Evolutionary conservation across 2,329 filamentous ascomycete species (phyloP).

Genomic region (Hypocreales sp.): DNA sequence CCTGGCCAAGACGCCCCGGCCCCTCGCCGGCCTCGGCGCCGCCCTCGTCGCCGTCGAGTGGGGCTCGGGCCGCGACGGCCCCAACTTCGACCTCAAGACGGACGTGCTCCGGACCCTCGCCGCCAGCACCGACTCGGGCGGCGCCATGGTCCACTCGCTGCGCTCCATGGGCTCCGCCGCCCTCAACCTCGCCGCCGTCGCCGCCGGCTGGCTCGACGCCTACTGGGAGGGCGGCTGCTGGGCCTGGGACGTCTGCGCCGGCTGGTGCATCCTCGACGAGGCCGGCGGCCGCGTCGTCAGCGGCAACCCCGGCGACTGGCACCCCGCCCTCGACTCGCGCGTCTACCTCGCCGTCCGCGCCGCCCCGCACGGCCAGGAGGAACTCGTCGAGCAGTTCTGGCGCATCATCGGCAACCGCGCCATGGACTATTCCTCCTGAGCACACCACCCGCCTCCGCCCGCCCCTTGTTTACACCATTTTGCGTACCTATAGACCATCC

Average conservation of each 20-base stretch:
- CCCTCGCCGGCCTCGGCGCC: slow-evolving; percentile 42
- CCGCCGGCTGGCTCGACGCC: slow-evolving; percentile 52
- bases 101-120: slow-evolving; percentile 48
- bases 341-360: slow-evolving; percentile 48
- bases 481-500: too few species aligned
- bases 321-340: slow-evolving; percentile 40
- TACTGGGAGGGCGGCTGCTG: slow-evolving; percentile 80
- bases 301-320: slow-evolving; percentile 60
- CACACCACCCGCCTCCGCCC: background rate
- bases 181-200: slow-evolving; percentile 58
- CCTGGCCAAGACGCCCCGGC: slow-evolving; percentile 30
- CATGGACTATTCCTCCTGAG: slow-evolving; percentile 28
- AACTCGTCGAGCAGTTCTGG: slow-evolving; percentile 52
- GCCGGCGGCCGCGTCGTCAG: slow-evolving; percentile 59
- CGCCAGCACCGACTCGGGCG: slow-evolving; percentile 42
- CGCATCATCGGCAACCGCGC: slow-evolving; percentile 35
- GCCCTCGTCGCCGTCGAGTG: slow-evolving; percentile 59
- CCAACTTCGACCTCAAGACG: slow-evolving; percentile 56
- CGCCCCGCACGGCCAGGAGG: slow-evolving; percentile 42
- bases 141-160: slow-evolving; percentile 62
- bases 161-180: slow-evolving; percentile 59
- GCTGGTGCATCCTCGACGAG: slow-evolving; percentile 61
- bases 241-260: slow-evolving; percentile 76
- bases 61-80: slow-evolving; percentile 52
- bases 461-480: too few species aligned